Evolutionary conservation across 345 rosid genomes (phyloP).

Genomic region (Boechera divaricarpa): DNA sequence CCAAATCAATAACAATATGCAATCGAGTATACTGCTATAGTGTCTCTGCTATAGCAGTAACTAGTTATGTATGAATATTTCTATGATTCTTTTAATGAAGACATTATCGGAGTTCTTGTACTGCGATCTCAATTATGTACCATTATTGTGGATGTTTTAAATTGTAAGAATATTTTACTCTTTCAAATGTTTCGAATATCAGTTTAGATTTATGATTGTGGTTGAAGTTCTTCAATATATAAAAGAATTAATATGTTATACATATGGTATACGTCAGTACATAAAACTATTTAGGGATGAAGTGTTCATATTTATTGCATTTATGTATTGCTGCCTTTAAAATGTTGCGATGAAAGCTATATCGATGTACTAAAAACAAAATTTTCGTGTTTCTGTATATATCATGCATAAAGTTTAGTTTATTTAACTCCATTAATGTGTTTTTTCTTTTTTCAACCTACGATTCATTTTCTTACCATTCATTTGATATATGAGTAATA

Average conservation of each 20-base stretch:
- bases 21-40: background rate
- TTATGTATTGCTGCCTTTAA: background rate
- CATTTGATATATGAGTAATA: background rate
- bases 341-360: background rate
- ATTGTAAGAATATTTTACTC: background rate
- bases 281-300: background rate
- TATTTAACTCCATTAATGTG: background rate
- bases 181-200: background rate
- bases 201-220: background rate
- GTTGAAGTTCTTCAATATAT: background rate
- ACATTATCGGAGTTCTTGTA: background rate
- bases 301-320: background rate
- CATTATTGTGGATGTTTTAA: background rate
- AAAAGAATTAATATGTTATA: background rate
- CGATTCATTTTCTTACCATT: background rate
- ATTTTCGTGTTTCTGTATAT: background rate
- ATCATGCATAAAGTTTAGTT: background rate
- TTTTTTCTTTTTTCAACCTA: conserved; percentile 9
- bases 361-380: background rate
- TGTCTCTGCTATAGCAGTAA: background rate
- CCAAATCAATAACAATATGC: conserved; percentile 16
- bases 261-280: background rate
- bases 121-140: background rate
- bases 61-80: background rate
- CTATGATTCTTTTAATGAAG: background rate